phyloP scores from a whole-genome alignment of 768 basidiomycete genomes.

The Lactifluus pinguis region DNA sequence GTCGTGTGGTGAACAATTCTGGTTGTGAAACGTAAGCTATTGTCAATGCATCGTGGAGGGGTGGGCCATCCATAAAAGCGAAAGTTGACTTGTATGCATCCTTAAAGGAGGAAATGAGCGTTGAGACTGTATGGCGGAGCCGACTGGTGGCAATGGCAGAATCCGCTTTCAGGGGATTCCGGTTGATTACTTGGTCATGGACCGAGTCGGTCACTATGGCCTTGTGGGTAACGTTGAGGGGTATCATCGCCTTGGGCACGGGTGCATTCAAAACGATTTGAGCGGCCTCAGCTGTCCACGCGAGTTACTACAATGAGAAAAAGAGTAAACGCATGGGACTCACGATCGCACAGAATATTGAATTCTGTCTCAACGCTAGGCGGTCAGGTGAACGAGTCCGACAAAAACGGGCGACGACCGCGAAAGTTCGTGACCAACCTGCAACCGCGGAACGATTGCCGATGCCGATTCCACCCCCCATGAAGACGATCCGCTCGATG shows the following conservation, averaged over 20 bases:
- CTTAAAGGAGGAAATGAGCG: slow-evolving; percentile 66
- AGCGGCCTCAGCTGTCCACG: slow-evolving; percentile 58
- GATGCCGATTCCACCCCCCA: slow-evolving; percentile 86
- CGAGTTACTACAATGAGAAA: not conserved
- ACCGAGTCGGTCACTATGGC: slow-evolving; percentile 59
- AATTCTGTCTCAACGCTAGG: slow-evolving; percentile 40
- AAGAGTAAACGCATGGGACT: slow-evolving; percentile 23
- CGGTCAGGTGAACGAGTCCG: not conserved
- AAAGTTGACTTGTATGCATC: slow-evolving; percentile 64
- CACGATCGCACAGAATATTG: slow-evolving; percentile 77
- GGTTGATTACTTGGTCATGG: slow-evolving; percentile 43
- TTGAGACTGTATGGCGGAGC: slow-evolving; percentile 66
- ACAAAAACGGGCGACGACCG: slow-evolving; percentile 4
- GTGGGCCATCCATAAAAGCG: slow-evolving; percentile 78
- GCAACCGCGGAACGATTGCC: slow-evolving; percentile 76
- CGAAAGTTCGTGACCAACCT: slow-evolving; percentile 28
- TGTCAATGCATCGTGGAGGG: slow-evolving; percentile 80
- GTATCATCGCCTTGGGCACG: slow-evolving; percentile 65
- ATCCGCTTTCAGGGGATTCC: slow-evolving; percentile 22
- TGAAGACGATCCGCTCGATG: slow-evolving; percentile 69
- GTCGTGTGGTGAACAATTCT: slow-evolving; percentile 46
- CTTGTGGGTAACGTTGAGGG: slow-evolving; percentile 82
- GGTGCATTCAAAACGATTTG: slow-evolving; percentile 72
- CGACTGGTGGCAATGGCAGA: slow-evolving; percentile 27
- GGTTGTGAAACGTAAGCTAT: slow-evolving; percentile 69